Evolutionary conservation across 2,329 filamentous ascomycete species (phyloP), one percentile per base, ranked within the genome.

Genomic region (Phoma sp.): DNA sequence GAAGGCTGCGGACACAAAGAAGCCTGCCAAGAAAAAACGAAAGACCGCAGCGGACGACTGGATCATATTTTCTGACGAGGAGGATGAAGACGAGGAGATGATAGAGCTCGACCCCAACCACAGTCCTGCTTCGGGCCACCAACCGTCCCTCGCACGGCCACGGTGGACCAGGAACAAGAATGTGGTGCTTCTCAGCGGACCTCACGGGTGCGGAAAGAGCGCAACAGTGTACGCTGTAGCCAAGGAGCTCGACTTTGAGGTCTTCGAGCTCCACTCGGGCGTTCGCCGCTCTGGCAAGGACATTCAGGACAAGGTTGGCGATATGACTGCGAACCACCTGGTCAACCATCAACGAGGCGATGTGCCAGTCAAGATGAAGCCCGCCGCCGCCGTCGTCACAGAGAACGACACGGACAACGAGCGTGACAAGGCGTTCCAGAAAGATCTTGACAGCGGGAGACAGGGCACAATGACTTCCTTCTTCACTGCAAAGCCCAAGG

Each of bases 281-380:
- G 91, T 86, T 62, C 86, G 93, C 45, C 83, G 95, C 58, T 96
- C 86, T 68, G 93, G 93, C 29, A 95, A 89, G 71, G 95, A 99
- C 66, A 87, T 99, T 42, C 73, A 96, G 30, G 95, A 99, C 66
- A 90, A 85, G 64, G 91, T 99, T 39, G 96, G 95, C 36, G 92
- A 99, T 74, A 98, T 99, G 93, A 95, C 92, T 4, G 88, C 88
- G 57, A 98, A 99, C 66, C 95, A 99, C 74, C 82, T 96, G 1
- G 93, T 99, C 18, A 86, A 87, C 60, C 81, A 71, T 50, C 57
- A 72, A 65, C 41, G 72, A 61, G 42, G 55, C 10, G 58, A 62
- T 33, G 6, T 42, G 4, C 32, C 42, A 23, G 42, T 40, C 10
- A 48, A 80, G 78, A 43, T 47, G 0, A 60, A 64, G 32, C 44